Conservation (phyloP, 75 land plant genomes). For the Cupressus sempervirens region DNA sequence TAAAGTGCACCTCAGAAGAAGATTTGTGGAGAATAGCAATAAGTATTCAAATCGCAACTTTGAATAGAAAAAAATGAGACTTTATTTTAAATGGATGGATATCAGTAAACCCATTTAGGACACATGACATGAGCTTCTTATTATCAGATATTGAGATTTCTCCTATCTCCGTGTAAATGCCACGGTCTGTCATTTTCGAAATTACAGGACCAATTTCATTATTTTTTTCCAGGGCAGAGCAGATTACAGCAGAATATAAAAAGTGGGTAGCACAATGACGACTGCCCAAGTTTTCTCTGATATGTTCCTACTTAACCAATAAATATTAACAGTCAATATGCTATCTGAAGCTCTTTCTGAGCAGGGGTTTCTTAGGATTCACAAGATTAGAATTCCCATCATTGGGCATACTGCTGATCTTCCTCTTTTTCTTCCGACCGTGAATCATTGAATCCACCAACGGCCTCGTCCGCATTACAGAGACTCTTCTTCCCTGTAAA, state of each 20-base stretch:
- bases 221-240: neutral
- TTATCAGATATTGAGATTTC: neutral
- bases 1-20: neutral
- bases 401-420: neutral
- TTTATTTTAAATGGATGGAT: neutral
- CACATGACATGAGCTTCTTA: neutral
- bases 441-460: neutral
- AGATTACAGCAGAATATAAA: neutral
- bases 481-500: neutral
- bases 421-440: neutral
- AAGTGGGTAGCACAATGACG: neutral
- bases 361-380: neutral
- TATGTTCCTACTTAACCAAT: neutral
- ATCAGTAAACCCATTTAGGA: neutral
- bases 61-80: neutral
- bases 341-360: neutral
- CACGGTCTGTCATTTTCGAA: neutral
- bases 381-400: too few relatives aligned
- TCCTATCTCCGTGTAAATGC: neutral
- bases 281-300: neutral
- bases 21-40: neutral
- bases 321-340: neutral
- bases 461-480: neutral
- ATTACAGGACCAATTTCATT: neutral
- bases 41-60: neutral